Conservation (phyloP, 768 basidiomycete genomes). For the Leccinum broughii region DNA sequence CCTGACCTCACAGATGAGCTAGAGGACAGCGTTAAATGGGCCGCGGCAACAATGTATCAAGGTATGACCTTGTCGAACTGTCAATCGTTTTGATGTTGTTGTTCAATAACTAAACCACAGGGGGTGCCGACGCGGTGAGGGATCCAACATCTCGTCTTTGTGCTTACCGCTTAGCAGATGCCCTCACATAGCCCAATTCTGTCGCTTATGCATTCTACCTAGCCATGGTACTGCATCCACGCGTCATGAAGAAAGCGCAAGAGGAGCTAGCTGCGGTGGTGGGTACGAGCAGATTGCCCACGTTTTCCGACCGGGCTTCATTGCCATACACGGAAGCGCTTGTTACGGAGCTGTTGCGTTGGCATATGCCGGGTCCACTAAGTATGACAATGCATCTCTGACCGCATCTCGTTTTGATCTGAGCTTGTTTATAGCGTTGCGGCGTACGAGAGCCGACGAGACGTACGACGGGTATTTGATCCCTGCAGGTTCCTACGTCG, state of each 20-base stretch:
- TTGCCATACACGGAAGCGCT: constrained; percentile 10
- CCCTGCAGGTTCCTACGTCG: constrained; percentile 16
- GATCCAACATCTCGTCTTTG: accelerated
- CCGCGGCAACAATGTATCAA: constrained; percentile 12
- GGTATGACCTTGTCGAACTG: constrained; percentile 5
- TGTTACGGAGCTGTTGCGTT: constrained; percentile 26
- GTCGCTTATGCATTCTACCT: constrained; percentile 18
- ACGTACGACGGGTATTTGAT: constrained; percentile 25
- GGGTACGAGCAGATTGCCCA: constrained; percentile 23
- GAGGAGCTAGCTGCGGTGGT: constrained; percentile 29
- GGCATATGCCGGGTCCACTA: constrained; percentile 21
- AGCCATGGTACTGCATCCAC: constrained; percentile 34
- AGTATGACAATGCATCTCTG: neutral
- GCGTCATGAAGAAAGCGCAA: constrained; percentile 26
- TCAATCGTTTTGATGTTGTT: accelerated
- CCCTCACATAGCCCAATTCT: constrained; percentile 16
- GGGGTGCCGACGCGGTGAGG: constrained; percentile 25
- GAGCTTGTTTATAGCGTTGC: constrained; percentile 2
- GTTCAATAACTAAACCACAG: constrained; percentile 1
- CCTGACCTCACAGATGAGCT: constrained; percentile 12
- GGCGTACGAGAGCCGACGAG: constrained; percentile 12
- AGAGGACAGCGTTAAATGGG: constrained; percentile 21
- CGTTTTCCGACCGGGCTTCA: constrained; percentile 23
- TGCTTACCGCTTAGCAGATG: neutral
- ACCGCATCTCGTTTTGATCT: neutral